Percentiles rank a stretch among this genome's conserved stretches.
These are phyloP conservation scores for Neonectria punicea DNA, from an alignment of 2,329 filamentous ascomycete species.

Conservation along the genomic window DNA sequence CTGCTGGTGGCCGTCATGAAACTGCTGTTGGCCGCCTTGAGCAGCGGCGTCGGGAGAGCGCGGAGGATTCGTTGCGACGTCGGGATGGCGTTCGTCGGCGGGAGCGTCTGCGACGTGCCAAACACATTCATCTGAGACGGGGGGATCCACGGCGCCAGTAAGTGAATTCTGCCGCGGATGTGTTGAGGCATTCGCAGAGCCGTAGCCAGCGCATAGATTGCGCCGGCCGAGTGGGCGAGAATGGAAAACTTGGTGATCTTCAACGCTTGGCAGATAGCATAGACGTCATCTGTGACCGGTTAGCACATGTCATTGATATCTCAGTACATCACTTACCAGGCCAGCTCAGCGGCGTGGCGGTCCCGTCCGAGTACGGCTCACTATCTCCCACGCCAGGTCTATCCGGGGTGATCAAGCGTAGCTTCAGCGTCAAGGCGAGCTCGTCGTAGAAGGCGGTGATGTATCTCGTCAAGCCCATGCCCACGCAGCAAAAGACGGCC, in stretches of 20 bases:
- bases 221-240: constrained; percentile 93
- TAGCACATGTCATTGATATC: constrained; percentile 34
- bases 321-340: constrained; percentile 71
- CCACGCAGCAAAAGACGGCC: constrained; percentile 95
- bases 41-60: constrained; percentile 86
- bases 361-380: constrained; percentile 82
- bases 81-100: constrained; percentile 86
- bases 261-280: constrained; percentile 90
- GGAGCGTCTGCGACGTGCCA: constrained; percentile 76
- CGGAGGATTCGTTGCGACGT: constrained; percentile 92
- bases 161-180: constrained; percentile 91
- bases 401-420: constrained; percentile 93
- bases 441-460: constrained; percentile 98
- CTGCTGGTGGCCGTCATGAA: constrained; percentile 94
- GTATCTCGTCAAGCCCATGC: constrained; percentile 96
- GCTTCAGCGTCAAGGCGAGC: constrained; percentile 84
- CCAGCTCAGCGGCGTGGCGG: constrained; percentile 91
- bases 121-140: constrained; percentile 91
- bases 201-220: constrained; percentile 97
- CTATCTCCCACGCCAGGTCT: constrained; percentile 94
- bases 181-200: constrained; percentile 96
- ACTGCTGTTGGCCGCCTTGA: constrained; percentile 94
- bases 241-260: constrained; percentile 97
- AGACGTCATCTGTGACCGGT: constrained; percentile 74
- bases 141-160: constrained; percentile 96